Evolutionary conservation across 2,329 filamentous ascomycete genomes (phyloP).

Genomic region (Dothideomycetes sp.): DNA sequence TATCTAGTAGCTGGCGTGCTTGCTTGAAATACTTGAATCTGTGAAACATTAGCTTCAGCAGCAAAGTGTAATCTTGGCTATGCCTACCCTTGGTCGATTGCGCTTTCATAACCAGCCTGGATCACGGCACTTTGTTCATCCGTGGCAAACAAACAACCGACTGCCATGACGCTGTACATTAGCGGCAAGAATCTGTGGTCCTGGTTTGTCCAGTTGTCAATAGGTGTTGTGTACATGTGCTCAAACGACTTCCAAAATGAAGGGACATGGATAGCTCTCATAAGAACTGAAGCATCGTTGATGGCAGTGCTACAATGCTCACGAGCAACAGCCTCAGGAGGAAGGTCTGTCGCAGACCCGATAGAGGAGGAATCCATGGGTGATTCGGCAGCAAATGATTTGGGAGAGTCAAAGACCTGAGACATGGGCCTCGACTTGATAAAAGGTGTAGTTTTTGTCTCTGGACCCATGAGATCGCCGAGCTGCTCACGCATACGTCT

Average conservation of each 20-base stretch:
- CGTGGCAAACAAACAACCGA: slow-evolving; percentile 40
- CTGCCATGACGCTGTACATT: slow-evolving; percentile 39
- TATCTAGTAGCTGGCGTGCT: slow-evolving; percentile 41
- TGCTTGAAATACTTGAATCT: slow-evolving; percentile 42
- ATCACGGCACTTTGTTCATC: slow-evolving; percentile 29
- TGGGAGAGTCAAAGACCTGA: slow-evolving; percentile 59
- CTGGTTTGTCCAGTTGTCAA: slow-evolving; percentile 36
- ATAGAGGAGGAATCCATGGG: slow-evolving; percentile 48
- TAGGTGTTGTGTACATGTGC: slow-evolving; percentile 61
- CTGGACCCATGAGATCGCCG: slow-evolving; percentile 61
- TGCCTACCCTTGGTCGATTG: slow-evolving; percentile 39
- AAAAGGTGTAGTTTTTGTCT: slow-evolving; percentile 50
- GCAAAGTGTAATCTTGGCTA: background rate
- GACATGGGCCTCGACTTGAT: slow-evolving; percentile 45
- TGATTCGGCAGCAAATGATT: slow-evolving; percentile 50
- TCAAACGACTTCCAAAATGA: slow-evolving; percentile 72
- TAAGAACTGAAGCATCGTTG: slow-evolving; percentile 52
- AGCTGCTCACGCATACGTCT: slow-evolving; percentile 81
- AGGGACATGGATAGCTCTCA: slow-evolving; percentile 71
- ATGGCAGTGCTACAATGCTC: slow-evolving; percentile 51
- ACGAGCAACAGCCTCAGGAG: slow-evolving; percentile 49
- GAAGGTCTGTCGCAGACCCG: slow-evolving; percentile 55
- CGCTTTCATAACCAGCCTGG: slow-evolving; percentile 34
- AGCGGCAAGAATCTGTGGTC: slow-evolving; percentile 41
- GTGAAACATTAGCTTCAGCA: background rate